These are phyloP conservation scores for Penicillium flavigenum DNA, from an alignment of 495 filamentous ascomycete genomes.

Conservation along the genomic window DNA sequence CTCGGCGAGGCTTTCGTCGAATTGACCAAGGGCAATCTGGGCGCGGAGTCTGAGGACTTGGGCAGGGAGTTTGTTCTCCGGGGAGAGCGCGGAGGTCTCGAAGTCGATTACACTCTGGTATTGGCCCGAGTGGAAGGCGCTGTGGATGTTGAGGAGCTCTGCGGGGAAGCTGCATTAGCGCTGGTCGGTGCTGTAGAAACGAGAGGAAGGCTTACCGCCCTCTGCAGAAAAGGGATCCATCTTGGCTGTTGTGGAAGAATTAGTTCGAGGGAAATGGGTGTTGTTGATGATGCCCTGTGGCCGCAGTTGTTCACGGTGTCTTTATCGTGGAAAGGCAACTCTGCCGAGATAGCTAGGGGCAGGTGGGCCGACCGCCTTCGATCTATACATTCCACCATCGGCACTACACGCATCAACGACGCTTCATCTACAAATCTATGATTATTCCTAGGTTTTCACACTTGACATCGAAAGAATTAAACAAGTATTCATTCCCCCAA, in stretches of 20 bases:
- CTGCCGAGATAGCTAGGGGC: constrained; percentile 24
- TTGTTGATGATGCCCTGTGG: constrained; percentile 26
- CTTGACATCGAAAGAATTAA: not conserved
- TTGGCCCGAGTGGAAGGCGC: constrained; percentile 90
- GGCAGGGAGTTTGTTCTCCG: constrained; percentile 75
- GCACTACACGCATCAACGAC: not conserved
- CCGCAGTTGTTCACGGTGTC: constrained; percentile 27
- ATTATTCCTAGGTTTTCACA: not conserved
- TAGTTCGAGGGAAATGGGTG: constrained; percentile 13
- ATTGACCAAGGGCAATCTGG: constrained; percentile 75
- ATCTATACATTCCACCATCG: not conserved
- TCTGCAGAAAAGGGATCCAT: constrained; percentile 97
- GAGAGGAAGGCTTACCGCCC: constrained; percentile 56
- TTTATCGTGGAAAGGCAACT: constrained; percentile 24
- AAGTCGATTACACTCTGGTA: constrained; percentile 81
- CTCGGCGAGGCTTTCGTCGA: constrained; percentile 66
- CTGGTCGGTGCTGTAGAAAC: not conserved
- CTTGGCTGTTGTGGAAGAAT: constrained; percentile 20
- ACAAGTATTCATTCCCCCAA: not conserved
- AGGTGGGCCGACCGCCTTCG: constrained; percentile 31
- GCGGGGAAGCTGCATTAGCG: constrained; percentile 17
- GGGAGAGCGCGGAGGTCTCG: constrained; percentile 69
- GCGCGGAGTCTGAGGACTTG: constrained; percentile 78
- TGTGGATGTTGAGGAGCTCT: constrained; percentile 96
- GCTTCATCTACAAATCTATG: not conserved